Conservation (phyloP, 192 early-diverging fungal genomes). For the Chytriomyces sp. region DNA sequence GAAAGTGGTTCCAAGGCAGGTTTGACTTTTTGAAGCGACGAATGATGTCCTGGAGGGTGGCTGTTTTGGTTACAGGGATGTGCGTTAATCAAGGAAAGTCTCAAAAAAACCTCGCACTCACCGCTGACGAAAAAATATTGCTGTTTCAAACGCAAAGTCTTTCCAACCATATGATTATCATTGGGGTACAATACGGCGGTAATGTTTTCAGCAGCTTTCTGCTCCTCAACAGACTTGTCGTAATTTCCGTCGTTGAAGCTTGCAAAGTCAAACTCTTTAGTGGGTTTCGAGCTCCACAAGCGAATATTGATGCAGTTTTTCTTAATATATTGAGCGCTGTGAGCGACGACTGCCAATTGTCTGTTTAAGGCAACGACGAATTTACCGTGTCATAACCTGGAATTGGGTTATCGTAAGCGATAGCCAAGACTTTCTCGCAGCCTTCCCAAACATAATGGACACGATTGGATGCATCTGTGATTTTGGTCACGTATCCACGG, state of each 20-base stretch:
- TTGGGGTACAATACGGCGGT: slow-evolving; percentile 95
- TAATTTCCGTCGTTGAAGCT: slow-evolving; percentile 82
- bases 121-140: slow-evolving; percentile 97
- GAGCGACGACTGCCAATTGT: too few species aligned
- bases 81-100: background rate
- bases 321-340: too few species aligned
- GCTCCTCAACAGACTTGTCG: slow-evolving; percentile 86
- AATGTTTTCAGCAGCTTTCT: slow-evolving; percentile 90
- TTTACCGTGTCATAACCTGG: slow-evolving; percentile 94
- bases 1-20: slow-evolving; percentile 84
- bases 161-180: slow-evolving; percentile 96
- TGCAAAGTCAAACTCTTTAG: slow-evolving; percentile 82
- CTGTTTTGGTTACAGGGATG: background rate
- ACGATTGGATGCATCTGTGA: slow-evolving; percentile 64
- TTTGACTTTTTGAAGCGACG: slow-evolving; percentile 91
- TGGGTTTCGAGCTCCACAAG: slow-evolving; percentile 94
- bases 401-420: slow-evolving; percentile 97
- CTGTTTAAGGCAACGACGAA: too few species aligned
- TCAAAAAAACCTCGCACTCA: slow-evolving; percentile 72
- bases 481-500: slow-evolving; percentile 80
- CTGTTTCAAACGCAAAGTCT: slow-evolving; percentile 95
- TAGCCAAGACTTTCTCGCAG: slow-evolving; percentile 80
- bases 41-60: slow-evolving; percentile 59
- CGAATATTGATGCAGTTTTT: slow-evolving; percentile 96
- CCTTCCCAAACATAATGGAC: slow-evolving; percentile 79